Evolutionary conservation across 169 alveolate species (phyloP).

Genomic region (Plasmodium adleri): DNA sequence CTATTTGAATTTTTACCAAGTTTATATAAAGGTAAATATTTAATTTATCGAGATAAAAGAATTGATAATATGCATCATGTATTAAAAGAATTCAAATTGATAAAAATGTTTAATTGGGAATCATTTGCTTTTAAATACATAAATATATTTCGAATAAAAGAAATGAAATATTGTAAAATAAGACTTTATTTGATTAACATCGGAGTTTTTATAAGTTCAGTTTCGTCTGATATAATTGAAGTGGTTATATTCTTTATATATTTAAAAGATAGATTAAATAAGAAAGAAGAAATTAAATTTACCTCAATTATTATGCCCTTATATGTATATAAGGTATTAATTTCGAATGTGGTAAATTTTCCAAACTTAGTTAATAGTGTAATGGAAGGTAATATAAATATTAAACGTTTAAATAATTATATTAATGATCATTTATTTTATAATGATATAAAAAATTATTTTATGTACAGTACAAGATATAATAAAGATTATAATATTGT

Average conservation of each 20-base stretch:
- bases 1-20: slow-evolving; percentile 52
- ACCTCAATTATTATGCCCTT: slow-evolving; percentile 52
- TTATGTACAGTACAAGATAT: slow-evolving; percentile 24
- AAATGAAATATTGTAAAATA: slow-evolving; percentile 60
- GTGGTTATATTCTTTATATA: slow-evolving; percentile 43
- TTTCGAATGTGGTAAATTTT: slow-evolving; percentile 40
- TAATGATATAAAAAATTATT: slow-evolving; percentile 49
- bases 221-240: slow-evolving; percentile 64
- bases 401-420: slow-evolving; percentile 47
- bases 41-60: slow-evolving; percentile 62
- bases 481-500: slow-evolving; percentile 2
- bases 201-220: slow-evolving; percentile 41
- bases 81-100: slow-evolving; percentile 60
- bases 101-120: slow-evolving; percentile 74
- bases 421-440: slow-evolving; percentile 39
- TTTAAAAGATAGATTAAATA: slow-evolving; percentile 42
- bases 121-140: slow-evolving; percentile 56
- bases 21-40: slow-evolving; percentile 26
- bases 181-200: slow-evolving; percentile 51
- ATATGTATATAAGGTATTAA: slow-evolving; percentile 53
- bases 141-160: slow-evolving; percentile 47
- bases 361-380: slow-evolving; percentile 62
- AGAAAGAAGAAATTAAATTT: slow-evolving; percentile 34
- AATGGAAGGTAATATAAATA: slow-evolving; percentile 36
- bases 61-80: slow-evolving; percentile 64